A percentile compares a stretch with the other conserved stretches of the same genome.
phyloP scores from a whole-genome alignment of 2,329 filamentous ascomycete species.

The Bipolaris zeicola region DNA sequence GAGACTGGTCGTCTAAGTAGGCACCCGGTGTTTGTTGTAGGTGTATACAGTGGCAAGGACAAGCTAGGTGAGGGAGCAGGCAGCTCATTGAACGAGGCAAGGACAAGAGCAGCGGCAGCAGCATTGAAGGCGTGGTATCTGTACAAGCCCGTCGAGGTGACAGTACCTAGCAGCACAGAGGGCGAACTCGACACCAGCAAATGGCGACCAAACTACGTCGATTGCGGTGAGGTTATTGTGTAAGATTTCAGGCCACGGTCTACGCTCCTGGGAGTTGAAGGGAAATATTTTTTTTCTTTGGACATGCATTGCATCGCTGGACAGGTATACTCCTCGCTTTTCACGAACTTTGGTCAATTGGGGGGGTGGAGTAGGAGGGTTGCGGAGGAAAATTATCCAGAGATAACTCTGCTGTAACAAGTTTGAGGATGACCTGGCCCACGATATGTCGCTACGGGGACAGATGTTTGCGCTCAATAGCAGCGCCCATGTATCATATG shows the following conservation, averaged over 20 bases:
- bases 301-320: constrained; percentile 16
- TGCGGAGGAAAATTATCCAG: background rate
- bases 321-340: constrained; percentile 23
- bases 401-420: background rate
- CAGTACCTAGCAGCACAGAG: constrained; percentile 58
- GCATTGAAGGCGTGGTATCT: constrained; percentile 95
- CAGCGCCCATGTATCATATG: constrained; percentile 27
- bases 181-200: constrained; percentile 42
- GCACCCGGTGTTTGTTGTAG: constrained; percentile 90
- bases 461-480: constrained; percentile 4
- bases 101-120: constrained; percentile 78
- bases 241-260: constrained; percentile 30
- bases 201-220: constrained; percentile 63
- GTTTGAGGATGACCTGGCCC: constrained; percentile 2
- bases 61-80: constrained; percentile 92
- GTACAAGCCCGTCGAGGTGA: constrained; percentile 73
- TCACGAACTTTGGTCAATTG: constrained; percentile 16
- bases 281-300: constrained; percentile 5
- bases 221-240: constrained; percentile 62
- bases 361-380: background rate
- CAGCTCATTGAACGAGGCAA: constrained; percentile 75
- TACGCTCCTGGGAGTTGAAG: constrained; percentile 28
- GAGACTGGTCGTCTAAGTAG: constrained; percentile 87
- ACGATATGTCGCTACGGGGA: background rate
- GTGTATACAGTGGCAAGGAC: constrained; percentile 88